These are phyloP conservation scores for Adansonia digitata DNA, from an alignment of 345 rosid genomes.

Conservation along the genomic window DNA sequence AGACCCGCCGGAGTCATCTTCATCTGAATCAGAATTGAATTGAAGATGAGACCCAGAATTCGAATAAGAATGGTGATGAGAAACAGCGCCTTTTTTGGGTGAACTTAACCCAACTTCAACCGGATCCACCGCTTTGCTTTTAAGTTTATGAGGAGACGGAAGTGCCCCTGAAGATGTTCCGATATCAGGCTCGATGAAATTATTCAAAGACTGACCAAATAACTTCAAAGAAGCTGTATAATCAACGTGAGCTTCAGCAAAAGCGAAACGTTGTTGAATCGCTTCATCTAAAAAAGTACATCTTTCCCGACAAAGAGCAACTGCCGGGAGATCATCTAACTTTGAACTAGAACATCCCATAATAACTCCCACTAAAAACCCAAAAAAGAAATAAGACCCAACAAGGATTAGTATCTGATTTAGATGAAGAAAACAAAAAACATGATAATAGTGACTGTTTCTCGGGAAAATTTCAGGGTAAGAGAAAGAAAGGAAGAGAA, in stretches of 20 bases:
- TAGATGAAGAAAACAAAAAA: constrained; percentile 13
- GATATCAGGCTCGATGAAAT: constrained; percentile 38
- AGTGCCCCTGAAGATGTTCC: constrained; percentile 36
- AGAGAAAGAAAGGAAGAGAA: constrained; percentile 18
- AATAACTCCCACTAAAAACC: neutral
- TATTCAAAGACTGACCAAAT: constrained; percentile 50
- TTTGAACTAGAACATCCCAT: constrained; percentile 91
- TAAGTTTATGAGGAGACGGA: constrained; percentile 23
- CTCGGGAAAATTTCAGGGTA: constrained; percentile 23
- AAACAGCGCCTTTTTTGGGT: constrained; percentile 24
- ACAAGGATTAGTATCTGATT: neutral
- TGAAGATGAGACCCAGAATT: constrained; percentile 66
- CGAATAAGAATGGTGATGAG: constrained; percentile 20
- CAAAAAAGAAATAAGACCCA: neutral
- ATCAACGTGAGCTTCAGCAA: constrained; percentile 70
- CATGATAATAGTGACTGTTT: constrained; percentile 29
- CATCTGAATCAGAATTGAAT: constrained; percentile 48
- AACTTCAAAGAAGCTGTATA: constrained; percentile 49
- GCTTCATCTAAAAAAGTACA: constrained; percentile 66
- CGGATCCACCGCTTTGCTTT: constrained; percentile 35
- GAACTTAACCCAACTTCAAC: constrained; percentile 15
- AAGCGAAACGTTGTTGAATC: constrained; percentile 54
- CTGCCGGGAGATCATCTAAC: constrained; percentile 93
- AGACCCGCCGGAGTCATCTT: constrained; percentile 30
- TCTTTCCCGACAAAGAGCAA: constrained; percentile 80